These are phyloP conservation scores for Colletotrichum lindemuthianum DNA, from an alignment of 2,329 filamentous ascomycete species.

Conservation along the genomic window DNA sequence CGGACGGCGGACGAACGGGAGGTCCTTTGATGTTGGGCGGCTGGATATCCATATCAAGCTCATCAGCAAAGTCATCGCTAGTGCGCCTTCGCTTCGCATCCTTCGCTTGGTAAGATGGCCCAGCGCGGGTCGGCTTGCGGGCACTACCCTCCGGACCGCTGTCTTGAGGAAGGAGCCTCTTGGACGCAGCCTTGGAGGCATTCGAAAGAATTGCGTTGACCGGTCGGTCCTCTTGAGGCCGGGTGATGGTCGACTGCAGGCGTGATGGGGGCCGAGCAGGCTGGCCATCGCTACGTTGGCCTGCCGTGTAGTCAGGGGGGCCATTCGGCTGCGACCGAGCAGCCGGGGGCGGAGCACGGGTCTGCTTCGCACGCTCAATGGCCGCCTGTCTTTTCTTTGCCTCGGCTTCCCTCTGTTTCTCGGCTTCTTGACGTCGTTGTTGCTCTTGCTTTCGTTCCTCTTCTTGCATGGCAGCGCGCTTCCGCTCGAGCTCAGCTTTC, in stretches of 20 bases:
- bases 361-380: slow-evolving; percentile 73
- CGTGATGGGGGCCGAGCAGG: slow-evolving; percentile 62
- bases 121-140: slow-evolving; percentile 60
- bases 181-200: slow-evolving; percentile 77
- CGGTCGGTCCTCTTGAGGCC: slow-evolving; percentile 70
- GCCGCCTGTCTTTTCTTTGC: slow-evolving; percentile 73
- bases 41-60: slow-evolving; percentile 67
- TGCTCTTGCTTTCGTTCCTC: slow-evolving; percentile 71
- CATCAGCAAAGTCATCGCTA: slow-evolving; percentile 75
- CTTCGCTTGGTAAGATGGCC: slow-evolving; percentile 72
- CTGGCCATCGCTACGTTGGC: slow-evolving; percentile 41
- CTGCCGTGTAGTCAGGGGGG: slow-evolving; percentile 55
- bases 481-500: slow-evolving; percentile 83
- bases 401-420: slow-evolving; percentile 71
- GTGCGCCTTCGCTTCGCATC: slow-evolving; percentile 85
- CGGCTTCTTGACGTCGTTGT: slow-evolving; percentile 68
- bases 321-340: slow-evolving; percentile 64
- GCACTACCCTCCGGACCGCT: slow-evolving; percentile 65
- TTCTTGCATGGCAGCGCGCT: slow-evolving; percentile 73
- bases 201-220: slow-evolving; percentile 68
- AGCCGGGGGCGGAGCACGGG: slow-evolving; percentile 69
- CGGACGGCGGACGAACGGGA: slow-evolving; percentile 81
- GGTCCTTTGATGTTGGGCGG: slow-evolving; percentile 77
- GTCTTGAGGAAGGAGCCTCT: slow-evolving; percentile 77
- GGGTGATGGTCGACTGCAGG: slow-evolving; percentile 63